A percentile compares a stretch with the other conserved stretches of the same genome.
phyloP scores from a whole-genome alignment of 345 rosid species.

The Eutrema yunnanense region DNA sequence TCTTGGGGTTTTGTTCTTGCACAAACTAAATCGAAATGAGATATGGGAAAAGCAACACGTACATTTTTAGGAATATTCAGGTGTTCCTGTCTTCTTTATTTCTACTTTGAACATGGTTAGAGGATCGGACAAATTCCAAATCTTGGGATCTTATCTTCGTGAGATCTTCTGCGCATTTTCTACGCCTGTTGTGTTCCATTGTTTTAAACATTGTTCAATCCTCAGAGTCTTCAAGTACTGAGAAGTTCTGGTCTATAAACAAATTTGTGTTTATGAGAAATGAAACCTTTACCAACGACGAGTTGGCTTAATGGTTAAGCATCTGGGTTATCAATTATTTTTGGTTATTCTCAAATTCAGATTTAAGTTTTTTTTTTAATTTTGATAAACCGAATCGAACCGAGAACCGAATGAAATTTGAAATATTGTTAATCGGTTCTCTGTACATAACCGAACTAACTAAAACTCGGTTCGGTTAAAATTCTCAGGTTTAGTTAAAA shows the following conservation, averaged over 20 bases:
- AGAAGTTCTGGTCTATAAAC: conserved; percentile 3
- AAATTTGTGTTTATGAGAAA: neutral
- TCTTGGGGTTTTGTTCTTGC: conserved; percentile 9
- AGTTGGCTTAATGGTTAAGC: too few relatives aligned
- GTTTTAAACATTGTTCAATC: neutral
- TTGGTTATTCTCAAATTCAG: too few relatives aligned
- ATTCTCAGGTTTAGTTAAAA: too few relatives aligned
- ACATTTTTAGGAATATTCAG: conserved; percentile 24
- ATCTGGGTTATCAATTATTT: too few relatives aligned
- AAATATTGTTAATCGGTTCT: too few relatives aligned
- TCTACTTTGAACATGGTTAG: conserved; percentile 25
- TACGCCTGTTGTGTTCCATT: conserved; percentile 17
- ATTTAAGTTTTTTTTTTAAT: too few relatives aligned
- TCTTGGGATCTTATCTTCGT: conserved; percentile 21
- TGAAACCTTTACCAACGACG: neutral
- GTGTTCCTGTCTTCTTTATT: conserved; percentile 29
- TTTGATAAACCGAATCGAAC: too few relatives aligned
- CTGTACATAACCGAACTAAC: too few relatives aligned
- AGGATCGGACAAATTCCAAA: conserved; percentile 20
- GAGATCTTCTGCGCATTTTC: conserved; percentile 30
- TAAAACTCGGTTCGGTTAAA: too few relatives aligned
- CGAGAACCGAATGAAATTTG: too few relatives aligned
- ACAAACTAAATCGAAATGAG: neutral
- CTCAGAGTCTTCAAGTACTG: neutral
- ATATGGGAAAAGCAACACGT: neutral